Percentiles rank a stretch among this genome's conserved stretches.
phyloP scores from a whole-genome alignment of 257 asterid genomes.

The Gynochthodes officinalis region DNA sequence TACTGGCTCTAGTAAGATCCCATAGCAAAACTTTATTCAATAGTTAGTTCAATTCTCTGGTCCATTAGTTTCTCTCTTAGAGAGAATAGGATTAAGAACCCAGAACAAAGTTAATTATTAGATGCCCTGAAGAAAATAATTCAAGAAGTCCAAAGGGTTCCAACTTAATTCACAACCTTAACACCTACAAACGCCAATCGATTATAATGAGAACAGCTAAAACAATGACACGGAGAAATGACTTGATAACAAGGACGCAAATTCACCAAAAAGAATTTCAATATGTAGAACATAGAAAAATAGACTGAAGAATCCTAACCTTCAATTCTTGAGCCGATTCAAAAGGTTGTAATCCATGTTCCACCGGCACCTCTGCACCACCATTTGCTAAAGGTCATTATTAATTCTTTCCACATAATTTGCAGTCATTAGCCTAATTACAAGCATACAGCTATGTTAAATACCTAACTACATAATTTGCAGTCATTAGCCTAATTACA shows the following conservation, averaged over 20 bases:
- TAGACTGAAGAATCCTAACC: constrained; percentile 35
- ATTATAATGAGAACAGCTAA: not conserved
- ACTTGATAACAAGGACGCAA: not conserved
- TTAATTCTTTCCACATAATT: constrained; percentile 6
- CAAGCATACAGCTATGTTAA: constrained; percentile 3
- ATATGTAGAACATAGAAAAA: not conserved
- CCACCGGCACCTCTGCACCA: constrained; percentile 66
- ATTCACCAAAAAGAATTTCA: not conserved
- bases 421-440: not conserved
- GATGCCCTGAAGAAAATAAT: not conserved
- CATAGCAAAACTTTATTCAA: too few relatives aligned
- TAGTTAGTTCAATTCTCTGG: not conserved
- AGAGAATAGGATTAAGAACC: constrained; percentile 1
- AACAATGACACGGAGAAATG: not conserved
- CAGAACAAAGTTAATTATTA: not conserved
- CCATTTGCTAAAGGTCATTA: constrained; percentile 24
- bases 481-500: not conserved
- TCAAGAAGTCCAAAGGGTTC: not conserved
- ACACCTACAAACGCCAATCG: not conserved
- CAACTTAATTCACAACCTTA: not conserved
- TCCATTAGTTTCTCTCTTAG: not conserved
- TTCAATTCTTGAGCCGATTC: constrained; percentile 32
- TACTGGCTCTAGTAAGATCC: not conserved
- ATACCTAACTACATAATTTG: constrained; percentile 5
- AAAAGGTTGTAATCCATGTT: constrained; percentile 46